Conservation (phyloP, 1,139 yeast genomes). For the Lodderomyces metapsilosis region DNA sequence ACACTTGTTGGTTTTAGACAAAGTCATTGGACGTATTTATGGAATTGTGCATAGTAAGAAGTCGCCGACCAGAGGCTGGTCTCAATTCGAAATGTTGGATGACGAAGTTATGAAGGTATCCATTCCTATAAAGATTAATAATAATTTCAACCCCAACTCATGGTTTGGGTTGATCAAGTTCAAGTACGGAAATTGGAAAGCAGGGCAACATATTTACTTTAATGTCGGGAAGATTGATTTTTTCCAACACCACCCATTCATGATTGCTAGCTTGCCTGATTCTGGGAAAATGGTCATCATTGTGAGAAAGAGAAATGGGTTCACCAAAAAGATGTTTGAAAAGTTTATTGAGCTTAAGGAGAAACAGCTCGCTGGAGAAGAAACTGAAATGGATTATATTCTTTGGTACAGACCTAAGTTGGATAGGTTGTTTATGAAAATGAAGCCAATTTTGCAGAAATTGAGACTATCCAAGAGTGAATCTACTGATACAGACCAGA, state of each 20-base stretch:
- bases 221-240: slow-evolving; percentile 37
- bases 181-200: slow-evolving; percentile 41
- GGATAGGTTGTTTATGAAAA: not conserved
- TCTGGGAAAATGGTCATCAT: slow-evolving; percentile 39
- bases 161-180: slow-evolving; percentile 39
- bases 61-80: slow-evolving; percentile 41
- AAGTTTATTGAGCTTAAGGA: slow-evolving; percentile 13
- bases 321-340: slow-evolving; percentile 37
- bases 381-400: slow-evolving; percentile 9
- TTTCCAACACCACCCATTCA: slow-evolving; percentile 49
- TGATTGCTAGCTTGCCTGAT: slow-evolving; percentile 39
- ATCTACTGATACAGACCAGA: not conserved
- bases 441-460: not conserved
- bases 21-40: slow-evolving; percentile 32
- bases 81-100: slow-evolving; percentile 41
- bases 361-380: slow-evolving; percentile 16
- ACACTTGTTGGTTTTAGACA: slow-evolving; percentile 46
- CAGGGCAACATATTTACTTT: slow-evolving; percentile 48
- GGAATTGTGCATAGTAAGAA: slow-evolving; percentile 30
- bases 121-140: slow-evolving; percentile 28
- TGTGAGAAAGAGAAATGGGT: slow-evolving; percentile 42
- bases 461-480: not conserved
- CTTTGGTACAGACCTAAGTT: slow-evolving; percentile 4
- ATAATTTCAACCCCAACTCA: slow-evolving; percentile 17
- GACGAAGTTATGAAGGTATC: slow-evolving; percentile 41